phyloP scores from a whole-genome alignment of 345 rosid genomes.

The Melaleuca alternifolia region DNA sequence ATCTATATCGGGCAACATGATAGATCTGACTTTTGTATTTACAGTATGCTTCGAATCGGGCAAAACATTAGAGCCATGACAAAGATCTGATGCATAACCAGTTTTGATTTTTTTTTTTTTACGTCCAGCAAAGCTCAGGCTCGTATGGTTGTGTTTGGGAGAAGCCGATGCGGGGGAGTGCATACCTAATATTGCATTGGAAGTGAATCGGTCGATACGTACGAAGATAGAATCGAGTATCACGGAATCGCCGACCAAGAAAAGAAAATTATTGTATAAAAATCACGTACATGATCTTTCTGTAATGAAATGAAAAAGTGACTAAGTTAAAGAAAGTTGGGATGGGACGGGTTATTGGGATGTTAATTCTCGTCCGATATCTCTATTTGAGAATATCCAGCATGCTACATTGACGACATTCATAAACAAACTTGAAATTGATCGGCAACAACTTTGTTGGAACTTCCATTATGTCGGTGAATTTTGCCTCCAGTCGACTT shows the following conservation, averaged over 20 bases:
- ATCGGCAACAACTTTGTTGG: neutral
- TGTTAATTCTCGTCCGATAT: neutral
- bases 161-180: neutral
- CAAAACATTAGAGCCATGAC: too few species aligned
- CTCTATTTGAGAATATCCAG: neutral
- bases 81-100: too few species aligned
- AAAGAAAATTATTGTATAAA: too few species aligned
- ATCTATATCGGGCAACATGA: neutral
- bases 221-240: too few species aligned
- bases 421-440: neutral
- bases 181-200: neutral
- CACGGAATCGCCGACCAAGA: too few species aligned
- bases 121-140: too few species aligned
- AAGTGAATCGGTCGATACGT: too few species aligned
- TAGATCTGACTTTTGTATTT: neutral
- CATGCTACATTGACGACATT: neutral
- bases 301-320: too few species aligned
- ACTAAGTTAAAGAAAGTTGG: neutral
- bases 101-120: too few species aligned
- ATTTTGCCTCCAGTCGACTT: neutral
- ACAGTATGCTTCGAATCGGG: too few species aligned
- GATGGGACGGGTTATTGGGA: neutral
- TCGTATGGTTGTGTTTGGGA: too few species aligned
- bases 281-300: too few species aligned
- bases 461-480: neutral